These are phyloP conservation scores for Diaporthe vexans DNA, from an alignment of 2,329 filamentous ascomycete species.

Conservation along the genomic window DNA sequence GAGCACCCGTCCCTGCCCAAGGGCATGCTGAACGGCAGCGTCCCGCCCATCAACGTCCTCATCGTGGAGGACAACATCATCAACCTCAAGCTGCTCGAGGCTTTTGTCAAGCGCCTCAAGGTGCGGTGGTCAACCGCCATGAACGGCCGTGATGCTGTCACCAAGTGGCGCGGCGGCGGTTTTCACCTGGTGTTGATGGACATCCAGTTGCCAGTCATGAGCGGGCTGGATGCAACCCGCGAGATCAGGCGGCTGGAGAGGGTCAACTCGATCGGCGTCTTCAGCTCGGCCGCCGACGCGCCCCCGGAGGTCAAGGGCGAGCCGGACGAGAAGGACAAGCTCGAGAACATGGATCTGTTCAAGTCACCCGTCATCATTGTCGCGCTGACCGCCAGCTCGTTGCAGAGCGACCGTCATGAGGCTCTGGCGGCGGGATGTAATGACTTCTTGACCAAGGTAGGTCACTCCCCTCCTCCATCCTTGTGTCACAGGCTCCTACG, in stretches of 20 bases:
- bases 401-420: conserved; percentile 96
- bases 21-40: conserved; percentile 81
- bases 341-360: conserved; percentile 80
- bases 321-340: conserved; percentile 75
- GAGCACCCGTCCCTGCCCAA: conserved; percentile 65
- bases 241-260: conserved; percentile 93
- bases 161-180: conserved; percentile 91
- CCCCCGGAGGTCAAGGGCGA: conserved; percentile 62
- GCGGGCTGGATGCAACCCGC: conserved; percentile 91
- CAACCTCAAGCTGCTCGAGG: conserved; percentile 92
- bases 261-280: conserved; percentile 93
- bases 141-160: conserved; percentile 93
- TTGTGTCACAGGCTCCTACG: not conserved
- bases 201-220: conserved; percentile 97
- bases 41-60: conserved; percentile 96
- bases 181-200: conserved; percentile 99
- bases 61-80: conserved; percentile 99
- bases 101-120: conserved; percentile 95
- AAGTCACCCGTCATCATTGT: conserved; percentile 99
- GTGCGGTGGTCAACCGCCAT: conserved; percentile 98
- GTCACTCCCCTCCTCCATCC: conserved; percentile 43
- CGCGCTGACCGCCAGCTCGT: conserved; percentile 90
- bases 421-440: conserved; percentile 96
- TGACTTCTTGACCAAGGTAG: conserved; percentile 96
- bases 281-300: conserved; percentile 73